These are phyloP conservation scores for Ustilaginoidea virens DNA, from an alignment of 2,329 filamentous ascomycete genomes.

Conservation along the genomic window DNA sequence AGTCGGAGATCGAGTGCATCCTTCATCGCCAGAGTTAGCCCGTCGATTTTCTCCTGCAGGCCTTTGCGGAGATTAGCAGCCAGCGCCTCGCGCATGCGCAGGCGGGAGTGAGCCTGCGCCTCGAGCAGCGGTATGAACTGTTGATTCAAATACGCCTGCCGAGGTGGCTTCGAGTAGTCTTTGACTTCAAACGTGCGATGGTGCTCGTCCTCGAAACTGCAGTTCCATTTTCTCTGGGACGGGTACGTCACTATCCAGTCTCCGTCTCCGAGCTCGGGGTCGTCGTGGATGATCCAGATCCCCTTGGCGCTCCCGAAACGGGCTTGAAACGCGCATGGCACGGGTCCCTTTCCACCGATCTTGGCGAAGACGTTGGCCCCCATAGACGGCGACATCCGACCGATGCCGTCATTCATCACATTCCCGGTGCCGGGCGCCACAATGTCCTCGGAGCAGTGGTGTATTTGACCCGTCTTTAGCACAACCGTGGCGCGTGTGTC, in stretches of 20 bases:
- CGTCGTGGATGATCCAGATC: constrained; percentile 51
- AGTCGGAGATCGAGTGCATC: constrained; percentile 32
- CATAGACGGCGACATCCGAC: constrained; percentile 44
- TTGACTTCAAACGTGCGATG: constrained; percentile 53
- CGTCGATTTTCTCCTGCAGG: constrained; percentile 34
- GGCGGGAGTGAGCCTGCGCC: constrained; percentile 34
- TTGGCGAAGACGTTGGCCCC: constrained; percentile 33
- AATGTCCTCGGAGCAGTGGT: constrained; percentile 20
- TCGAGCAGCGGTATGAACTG: constrained; percentile 56
- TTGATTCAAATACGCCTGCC: constrained; percentile 42
- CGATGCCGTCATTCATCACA: constrained; percentile 54
- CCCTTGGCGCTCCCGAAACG: constrained; percentile 62
- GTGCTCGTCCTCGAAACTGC: constrained; percentile 27
- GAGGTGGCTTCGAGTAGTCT: constrained; percentile 16
- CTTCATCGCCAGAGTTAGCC: constrained; percentile 33
- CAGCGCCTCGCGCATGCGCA: constrained; percentile 31
- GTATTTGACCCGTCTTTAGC: constrained; percentile 31
- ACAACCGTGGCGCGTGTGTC: constrained; percentile 30
- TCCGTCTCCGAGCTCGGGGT: constrained; percentile 20
- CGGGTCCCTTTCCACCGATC: constrained; percentile 34
- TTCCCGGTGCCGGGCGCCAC: constrained; percentile 15
- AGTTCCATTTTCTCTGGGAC: constrained; percentile 55
- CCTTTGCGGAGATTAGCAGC: constrained; percentile 30
- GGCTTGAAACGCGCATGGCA: constrained; percentile 52
- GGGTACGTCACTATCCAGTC: constrained; percentile 52